Evolutionary conservation across 1,139 yeast genomes (phyloP), one percentile per base, ranked within the genome.

Genomic region (Suhomyces anneliseae): DNA sequence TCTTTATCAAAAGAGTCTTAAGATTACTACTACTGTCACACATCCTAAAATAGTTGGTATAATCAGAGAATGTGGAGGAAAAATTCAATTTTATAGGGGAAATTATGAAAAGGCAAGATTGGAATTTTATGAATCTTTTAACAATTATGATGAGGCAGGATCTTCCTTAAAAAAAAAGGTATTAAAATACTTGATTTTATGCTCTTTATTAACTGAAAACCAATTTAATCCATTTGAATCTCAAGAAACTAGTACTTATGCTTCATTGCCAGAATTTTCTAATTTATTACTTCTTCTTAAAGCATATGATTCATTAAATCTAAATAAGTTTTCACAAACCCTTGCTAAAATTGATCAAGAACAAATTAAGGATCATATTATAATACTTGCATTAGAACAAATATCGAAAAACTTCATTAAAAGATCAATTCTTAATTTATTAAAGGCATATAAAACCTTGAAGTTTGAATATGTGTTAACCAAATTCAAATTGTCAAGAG

Each of bases 91-190:
- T 74, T 74, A 78, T 53, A 76, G 81, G 43, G 75, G 78, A 12
- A 79, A 82, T 52, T 88, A 78, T 72, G 82, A 78, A 40, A 66
- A 67, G 44, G 90, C 95, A 0, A 75, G 87, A 34, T 70, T 75
- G 40, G 85, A 80, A 51, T 85, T 86, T 56, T 86, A 85, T 59
- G 90, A 85, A 55, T 76, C 88, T 45, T 88, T 88, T 64, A 84
- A 85, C 56, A 83, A 79, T 53, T 87, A 82, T 62, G 95, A 88
- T 61, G 95, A 87, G 64, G 85, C 89, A 27, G 95, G 95, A 1
- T 82, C 87, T 47, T 64, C 71, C 19, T 70, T 70, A 42, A 74
- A 75, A 51, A 76, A 88, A 49, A 70, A 78, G 33, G 79, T 83
- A 5, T 70, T 88, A 52, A 81, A 82, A 53, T 85, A 83, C 61